Conservation (phyloP, 2,329 filamentous ascomycete genomes). For the Fusarium mexicanum region DNA sequence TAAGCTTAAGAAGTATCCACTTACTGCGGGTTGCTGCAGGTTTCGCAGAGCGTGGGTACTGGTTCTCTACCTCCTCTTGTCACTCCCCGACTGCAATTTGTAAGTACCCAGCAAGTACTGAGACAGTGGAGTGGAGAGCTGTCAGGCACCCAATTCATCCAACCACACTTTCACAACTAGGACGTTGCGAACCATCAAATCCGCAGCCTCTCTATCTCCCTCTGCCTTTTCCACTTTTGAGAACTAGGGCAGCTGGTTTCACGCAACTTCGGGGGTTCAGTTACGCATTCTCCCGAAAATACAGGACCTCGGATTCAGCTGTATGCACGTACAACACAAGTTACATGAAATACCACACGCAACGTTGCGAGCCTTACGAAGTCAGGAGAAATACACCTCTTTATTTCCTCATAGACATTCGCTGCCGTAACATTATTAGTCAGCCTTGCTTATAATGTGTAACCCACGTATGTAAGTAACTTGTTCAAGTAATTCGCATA, state of each 20-base stretch:
- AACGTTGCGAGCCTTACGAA: not conserved
- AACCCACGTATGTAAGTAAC: not conserved
- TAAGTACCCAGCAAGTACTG: not conserved
- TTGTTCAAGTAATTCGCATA: not conserved
- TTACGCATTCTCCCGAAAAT: not conserved
- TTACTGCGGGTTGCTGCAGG: no score
- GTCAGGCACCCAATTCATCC: not conserved
- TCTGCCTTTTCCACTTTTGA: not conserved
- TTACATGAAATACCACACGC: not conserved
- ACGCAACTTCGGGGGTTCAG: not conserved
- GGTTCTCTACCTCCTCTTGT: not conserved
- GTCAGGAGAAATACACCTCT: not conserved
- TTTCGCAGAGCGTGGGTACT: not conserved
- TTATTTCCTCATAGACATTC: not conserved
- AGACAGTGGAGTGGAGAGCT: not conserved
- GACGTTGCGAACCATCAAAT: not conserved
- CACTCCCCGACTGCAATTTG: not conserved
- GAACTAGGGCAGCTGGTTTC: not conserved
- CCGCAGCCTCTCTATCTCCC: not conserved
- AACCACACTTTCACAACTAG: not conserved
- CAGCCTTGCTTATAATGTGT: not conserved
- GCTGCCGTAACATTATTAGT: not conserved
- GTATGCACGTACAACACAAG: not conserved
- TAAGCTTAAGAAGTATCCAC: not conserved
- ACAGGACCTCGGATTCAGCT: not conserved